phyloP scores from a whole-genome alignment of 306 rosid genomes.

The Quercus parvula region DNA sequence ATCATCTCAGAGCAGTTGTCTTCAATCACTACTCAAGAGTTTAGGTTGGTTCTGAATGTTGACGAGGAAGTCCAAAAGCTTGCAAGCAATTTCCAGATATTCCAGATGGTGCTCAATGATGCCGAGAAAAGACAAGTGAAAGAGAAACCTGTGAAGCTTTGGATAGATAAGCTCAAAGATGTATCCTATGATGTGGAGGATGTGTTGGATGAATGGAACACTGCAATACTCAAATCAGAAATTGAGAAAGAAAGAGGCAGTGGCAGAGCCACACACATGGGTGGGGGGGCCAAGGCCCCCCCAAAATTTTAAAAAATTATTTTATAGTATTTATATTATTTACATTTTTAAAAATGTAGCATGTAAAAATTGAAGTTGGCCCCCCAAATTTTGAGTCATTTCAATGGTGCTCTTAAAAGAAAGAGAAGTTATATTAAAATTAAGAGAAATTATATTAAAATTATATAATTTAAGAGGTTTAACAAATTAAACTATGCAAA shows the following conservation, averaged over 20 bases:
- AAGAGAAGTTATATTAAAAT: no score
- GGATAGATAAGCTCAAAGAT: constrained; percentile 19
- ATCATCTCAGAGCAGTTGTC: neutral
- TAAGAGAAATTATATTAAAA: no score
- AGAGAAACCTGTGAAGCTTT: neutral
- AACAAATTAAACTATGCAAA: no score
- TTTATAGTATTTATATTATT: no score
- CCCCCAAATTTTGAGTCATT: no score
- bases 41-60: neutral
- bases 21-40: neutral
- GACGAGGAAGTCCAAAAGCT: constrained; percentile 10
- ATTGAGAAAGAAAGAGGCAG: neutral
- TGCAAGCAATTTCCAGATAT: neutral
- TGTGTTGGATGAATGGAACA: constrained; percentile 7
- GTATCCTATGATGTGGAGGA: constrained; percentile 6
- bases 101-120: constrained; percentile 19
- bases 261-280: no score
- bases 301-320: no score
- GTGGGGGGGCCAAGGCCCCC: no score
- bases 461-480: no score
- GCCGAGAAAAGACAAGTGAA: constrained; percentile 9
- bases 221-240: neutral
- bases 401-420: no score
- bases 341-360: no score
- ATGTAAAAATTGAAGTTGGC: no score